Evolutionary conservation across 768 basidiomycete species (phyloP), one percentile per base, ranked within the genome.

Genomic region (Boletus fagicola): DNA sequence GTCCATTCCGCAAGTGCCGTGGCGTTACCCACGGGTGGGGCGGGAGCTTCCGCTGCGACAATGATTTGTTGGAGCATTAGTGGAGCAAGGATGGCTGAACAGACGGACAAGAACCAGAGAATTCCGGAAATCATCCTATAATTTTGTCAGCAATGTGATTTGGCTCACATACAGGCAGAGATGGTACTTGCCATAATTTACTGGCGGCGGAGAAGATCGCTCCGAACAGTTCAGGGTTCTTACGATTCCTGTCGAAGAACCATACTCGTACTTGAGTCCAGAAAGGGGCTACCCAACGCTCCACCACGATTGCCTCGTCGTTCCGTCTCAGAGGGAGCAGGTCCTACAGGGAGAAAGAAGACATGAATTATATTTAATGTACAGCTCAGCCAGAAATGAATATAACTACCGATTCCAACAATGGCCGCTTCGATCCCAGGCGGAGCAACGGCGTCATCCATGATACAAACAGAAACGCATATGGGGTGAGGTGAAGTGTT

Each of bases 321-420:
- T 48, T 65, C 35, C 66, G 67, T 59, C 59, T 66, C 13, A 68
- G 48, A 49, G 67, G 67, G 31, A 69, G 54, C 30, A 68, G 33
- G 45, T 68, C 67, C 67, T 69, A 49, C 57, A 61, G 47, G 51
- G 36, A 10, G 9, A 42, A 50, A 42, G 44, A 46, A 55, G 56
- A 50, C 22, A 57, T 40, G 28, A 46, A 56, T 53, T 55, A 64
- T 20, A 65, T 51, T 49, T 48, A 65, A 67, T 45, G 38, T 68
- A 66, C 60, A 61, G 5, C 6, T 66, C 31, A 68, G 15, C 67
- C 62, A 60, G 60, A 66, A 58, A 40, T 20, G 31, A 62, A 68
- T 57, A 68, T 66, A 68, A 64, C 65, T 64, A 68, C 67, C 67
- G 67, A 64, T 68, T 68, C 65, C 62, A 68, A 54, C 58, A 68